Percentiles rank a stretch among this genome's conserved stretches.
These are phyloP conservation scores for Peronospora destructor DNA, from an alignment of 352 stramenopile species.

Conservation along the genomic window DNA sequence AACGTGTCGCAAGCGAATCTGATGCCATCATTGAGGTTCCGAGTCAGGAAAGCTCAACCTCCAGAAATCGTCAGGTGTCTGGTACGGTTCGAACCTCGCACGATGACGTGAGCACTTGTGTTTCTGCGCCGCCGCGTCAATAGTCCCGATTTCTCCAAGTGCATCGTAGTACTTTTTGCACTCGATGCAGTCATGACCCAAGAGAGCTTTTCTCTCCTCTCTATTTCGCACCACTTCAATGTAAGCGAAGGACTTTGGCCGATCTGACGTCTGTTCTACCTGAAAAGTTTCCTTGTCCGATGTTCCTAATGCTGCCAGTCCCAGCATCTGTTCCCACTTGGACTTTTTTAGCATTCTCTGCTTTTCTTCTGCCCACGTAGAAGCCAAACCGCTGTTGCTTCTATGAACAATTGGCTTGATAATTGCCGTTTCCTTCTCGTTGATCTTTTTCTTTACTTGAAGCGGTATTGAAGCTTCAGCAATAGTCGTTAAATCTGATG, in stretches of 20 bases:
- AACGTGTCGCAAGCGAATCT: background rate
- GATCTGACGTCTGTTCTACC: conserved; percentile 6
- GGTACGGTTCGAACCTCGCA: conserved; percentile 59
- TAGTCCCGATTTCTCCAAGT: conserved; percentile 38
- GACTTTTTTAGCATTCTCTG: conserved; percentile 20
- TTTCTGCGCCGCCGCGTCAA: conserved; percentile 37
- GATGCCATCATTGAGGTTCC: conserved; percentile 12
- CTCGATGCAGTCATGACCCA: conserved; percentile 60
- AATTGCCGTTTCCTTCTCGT: conserved; percentile 3
- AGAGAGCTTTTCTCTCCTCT: conserved; percentile 47
- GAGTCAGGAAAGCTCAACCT: conserved; percentile 78
- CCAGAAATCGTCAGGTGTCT: conserved; percentile 85
- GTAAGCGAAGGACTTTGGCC: conserved; percentile 32
- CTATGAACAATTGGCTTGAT: conserved; percentile 12
- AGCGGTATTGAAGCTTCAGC: background rate
- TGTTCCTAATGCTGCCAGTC: conserved; percentile 2
- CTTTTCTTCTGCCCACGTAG: conserved; percentile 48
- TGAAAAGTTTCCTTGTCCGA: conserved; percentile 16
- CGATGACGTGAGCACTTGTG: conserved; percentile 68
- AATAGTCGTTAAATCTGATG: conserved; percentile 1
- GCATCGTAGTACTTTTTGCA: conserved; percentile 79
- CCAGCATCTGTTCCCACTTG: conserved; percentile 13
- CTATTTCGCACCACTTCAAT: conserved; percentile 80
- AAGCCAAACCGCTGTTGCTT: conserved; percentile 8
- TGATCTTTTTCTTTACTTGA: conserved; percentile 1